Evolutionary conservation across 495 filamentous ascomycete species (phyloP).

Genomic region (Bombardia bombarda): DNA sequence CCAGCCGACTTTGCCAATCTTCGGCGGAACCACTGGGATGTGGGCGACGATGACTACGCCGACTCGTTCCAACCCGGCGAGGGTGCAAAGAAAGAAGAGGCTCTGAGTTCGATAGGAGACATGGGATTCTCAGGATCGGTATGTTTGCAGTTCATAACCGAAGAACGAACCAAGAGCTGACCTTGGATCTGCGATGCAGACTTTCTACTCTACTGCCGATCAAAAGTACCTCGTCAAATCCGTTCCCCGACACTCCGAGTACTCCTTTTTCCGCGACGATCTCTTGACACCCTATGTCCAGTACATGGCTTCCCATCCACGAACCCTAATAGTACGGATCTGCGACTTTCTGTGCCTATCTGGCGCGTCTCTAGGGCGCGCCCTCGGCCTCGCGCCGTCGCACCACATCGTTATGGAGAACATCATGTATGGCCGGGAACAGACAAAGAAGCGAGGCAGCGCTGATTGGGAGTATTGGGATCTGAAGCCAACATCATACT

Average conservation of each 20-base stretch:
- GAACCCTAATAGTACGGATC: slow-evolving; percentile 57
- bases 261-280: slow-evolving; percentile 58
- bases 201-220: slow-evolving; percentile 59
- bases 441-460: slow-evolving; percentile 28
- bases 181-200: slow-evolving; percentile 25
- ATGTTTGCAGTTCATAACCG: slow-evolving; percentile 4
- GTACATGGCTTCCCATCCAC: slow-evolving; percentile 49
- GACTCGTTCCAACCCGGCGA: slow-evolving; percentile 17
- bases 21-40: slow-evolving; percentile 19
- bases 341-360: slow-evolving; percentile 55
- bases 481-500: slow-evolving; percentile 63
- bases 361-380: slow-evolving; percentile 43
- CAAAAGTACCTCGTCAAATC: slow-evolving; percentile 58
- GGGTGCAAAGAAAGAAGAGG: slow-evolving; percentile 4
- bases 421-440: slow-evolving; percentile 47
- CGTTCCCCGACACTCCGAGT: slow-evolving; percentile 56
- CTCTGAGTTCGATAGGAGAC: slow-evolving; percentile 25
- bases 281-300: slow-evolving; percentile 51
- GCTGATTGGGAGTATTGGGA: slow-evolving; percentile 60
- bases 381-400: slow-evolving; percentile 47
- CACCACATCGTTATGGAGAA: slow-evolving; percentile 73
- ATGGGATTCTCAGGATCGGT: slow-evolving; percentile 30
- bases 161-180: not conserved
- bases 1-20: slow-evolving; percentile 30
- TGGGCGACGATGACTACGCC: slow-evolving; percentile 18